phyloP scores from a whole-genome alignment of 371 early-diverging fungal species.

The Choanephora cucurbitarum region DNA sequence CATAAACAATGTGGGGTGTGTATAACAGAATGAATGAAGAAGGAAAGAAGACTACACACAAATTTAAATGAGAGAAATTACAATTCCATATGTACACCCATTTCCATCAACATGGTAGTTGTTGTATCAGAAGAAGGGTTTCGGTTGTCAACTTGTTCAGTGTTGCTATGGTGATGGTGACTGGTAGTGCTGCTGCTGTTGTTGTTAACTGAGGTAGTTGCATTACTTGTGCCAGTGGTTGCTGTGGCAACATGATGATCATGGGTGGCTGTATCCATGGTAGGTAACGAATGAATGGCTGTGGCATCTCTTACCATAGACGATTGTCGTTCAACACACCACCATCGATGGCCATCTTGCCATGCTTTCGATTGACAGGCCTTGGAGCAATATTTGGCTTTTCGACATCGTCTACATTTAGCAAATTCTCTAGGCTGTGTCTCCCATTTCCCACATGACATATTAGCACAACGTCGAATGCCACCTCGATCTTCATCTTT shows the following conservation, averaged over 20 bases:
- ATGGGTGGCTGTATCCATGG: too few species aligned
- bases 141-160: too few species aligned
- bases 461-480: constrained; percentile 73
- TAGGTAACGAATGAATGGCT: background rate
- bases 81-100: constrained; percentile 26
- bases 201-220: background rate
- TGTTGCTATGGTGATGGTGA: constrained; percentile 3
- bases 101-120: constrained; percentile 21
- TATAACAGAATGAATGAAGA: background rate
- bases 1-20: too few species aligned
- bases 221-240: background rate
- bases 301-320: constrained; percentile 11
- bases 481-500: constrained; percentile 73
- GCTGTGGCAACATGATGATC: constrained; percentile 2
- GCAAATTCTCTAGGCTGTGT: constrained; percentile 71
- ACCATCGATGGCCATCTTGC: constrained; percentile 79
- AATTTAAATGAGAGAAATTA: constrained; percentile 3
- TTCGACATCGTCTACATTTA: constrained; percentile 79
- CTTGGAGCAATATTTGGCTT: constrained; percentile 80
- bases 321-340: constrained; percentile 69
- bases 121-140: constrained; percentile 2
- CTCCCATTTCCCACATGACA: constrained; percentile 78
- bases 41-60: background rate
- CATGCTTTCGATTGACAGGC: constrained; percentile 75
- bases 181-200: background rate